phyloP scores from a whole-genome alignment of 495 filamentous ascomycete species.

The Trichoderma erinaceum region DNA sequence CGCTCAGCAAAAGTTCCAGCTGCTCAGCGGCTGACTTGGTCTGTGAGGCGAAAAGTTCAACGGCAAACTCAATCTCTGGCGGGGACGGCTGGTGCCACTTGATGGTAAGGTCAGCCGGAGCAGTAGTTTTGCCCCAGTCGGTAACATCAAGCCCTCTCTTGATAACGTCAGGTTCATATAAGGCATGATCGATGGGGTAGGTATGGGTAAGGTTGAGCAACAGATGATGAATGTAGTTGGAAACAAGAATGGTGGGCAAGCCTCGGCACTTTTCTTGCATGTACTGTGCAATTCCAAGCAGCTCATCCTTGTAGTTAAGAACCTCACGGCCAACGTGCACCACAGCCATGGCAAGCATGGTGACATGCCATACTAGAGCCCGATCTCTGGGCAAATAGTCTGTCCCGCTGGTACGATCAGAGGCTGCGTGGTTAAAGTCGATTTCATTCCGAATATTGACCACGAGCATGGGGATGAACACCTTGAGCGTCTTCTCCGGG shows the following conservation, averaged over 20 bases:
- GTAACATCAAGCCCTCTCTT: constrained; percentile 48
- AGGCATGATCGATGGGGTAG: constrained; percentile 80
- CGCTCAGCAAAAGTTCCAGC: constrained; percentile 67
- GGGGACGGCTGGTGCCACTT: constrained; percentile 82
- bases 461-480: constrained; percentile 82
- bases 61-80: constrained; percentile 79
- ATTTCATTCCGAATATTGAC: constrained; percentile 93
- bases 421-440: constrained; percentile 93
- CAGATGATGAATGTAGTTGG: constrained; percentile 97
- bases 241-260: constrained; percentile 89
- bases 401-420: constrained; percentile 84
- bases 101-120: constrained; percentile 70
- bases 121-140: constrained; percentile 71
- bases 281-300: constrained; percentile 86
- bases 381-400: constrained; percentile 91
- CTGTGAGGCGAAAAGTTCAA: constrained; percentile 79
- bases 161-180: constrained; percentile 66
- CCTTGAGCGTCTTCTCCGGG: constrained; percentile 83
- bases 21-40: constrained; percentile 49
- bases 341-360: constrained; percentile 96
- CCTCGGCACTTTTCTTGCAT: constrained; percentile 95
- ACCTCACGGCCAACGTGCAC: constrained; percentile 91
- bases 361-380: constrained; percentile 92
- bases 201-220: constrained; percentile 92
- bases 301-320: constrained; percentile 75